Evolutionary conservation across 106 monocot species (phyloP), one percentile per base, ranked within the genome.

Genomic region (Dendrobium officinale): DNA sequence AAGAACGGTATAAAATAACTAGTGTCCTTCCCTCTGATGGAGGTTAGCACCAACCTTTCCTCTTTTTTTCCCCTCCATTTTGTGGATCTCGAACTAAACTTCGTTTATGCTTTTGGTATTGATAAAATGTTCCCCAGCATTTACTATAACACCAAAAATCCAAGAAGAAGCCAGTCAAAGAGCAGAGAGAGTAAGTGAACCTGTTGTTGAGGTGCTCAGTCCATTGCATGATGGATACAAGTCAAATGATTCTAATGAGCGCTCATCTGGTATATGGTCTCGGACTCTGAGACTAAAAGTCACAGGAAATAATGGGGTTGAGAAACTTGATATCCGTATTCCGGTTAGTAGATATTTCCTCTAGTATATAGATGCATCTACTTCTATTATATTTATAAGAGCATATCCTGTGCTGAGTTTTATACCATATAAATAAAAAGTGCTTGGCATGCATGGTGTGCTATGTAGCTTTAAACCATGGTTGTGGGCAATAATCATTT

Each of bases 251-350:
- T 83, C 86, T 48, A 85, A 78, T 80, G 84, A 64, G 77, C 81
- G 79, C 55, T 55, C 67, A 16, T 80, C 89, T 72, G 91, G 85
- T 55, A 87, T 95, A 47, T 93, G 91, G 92, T 92, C 98, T 84
- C 89, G 87, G 17, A 90, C 83, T 7, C 75, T 99, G 56, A 89
- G 93, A 85, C 66, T 99, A 72, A 99, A 93, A 87, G 88, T 99
- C 58, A 99, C 92, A 10, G 95, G 92, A 78, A 91, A 84, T 61
- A 86, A 99, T 84, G 98, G 91, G 24, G 31, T 87, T 4, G 88
- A 89, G 61, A 99, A 95, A 79, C 87, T 99, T 78, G 91, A 99
- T 86, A 84, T 93, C 43, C 83, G 91, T 41, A 78, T 99, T 87
- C 95, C 98, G 78, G 98, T 95, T 87, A 95, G 91, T 58, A 74